A percentile compares a stretch with the other conserved stretches of the same genome.
These are phyloP conservation scores for Parachlorella kessleri DNA, from an alignment of 139 green algal genomes.

Conservation along the genomic window DNA sequence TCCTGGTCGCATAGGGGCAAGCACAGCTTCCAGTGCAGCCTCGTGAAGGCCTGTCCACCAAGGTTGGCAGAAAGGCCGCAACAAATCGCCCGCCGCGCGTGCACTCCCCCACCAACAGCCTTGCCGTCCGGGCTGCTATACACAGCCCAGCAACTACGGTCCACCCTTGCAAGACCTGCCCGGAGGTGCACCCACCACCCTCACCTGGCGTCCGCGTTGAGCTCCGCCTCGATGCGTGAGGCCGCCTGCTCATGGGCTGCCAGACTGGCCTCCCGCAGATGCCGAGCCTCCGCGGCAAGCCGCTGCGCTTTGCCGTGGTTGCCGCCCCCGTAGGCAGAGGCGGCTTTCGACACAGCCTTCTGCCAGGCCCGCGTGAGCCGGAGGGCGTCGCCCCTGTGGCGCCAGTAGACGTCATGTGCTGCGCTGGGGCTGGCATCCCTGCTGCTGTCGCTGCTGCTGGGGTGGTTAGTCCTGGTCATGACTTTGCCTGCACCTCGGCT, in stretches of 20 bases:
- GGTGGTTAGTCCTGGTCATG: not conserved
- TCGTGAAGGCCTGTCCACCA: not conserved
- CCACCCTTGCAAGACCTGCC: no score
- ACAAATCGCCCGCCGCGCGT: not conserved
- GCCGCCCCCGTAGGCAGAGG: constrained; percentile 12
- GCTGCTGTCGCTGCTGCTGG: not conserved
- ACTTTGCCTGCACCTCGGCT: no score
- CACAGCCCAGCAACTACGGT: no score
- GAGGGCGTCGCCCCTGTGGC: not conserved
- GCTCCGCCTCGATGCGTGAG: constrained; percentile 23
- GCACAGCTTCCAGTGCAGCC: not conserved
- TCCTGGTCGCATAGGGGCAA: not conserved
- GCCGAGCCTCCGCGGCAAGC: constrained; percentile 24
- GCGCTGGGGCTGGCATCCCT: not conserved
- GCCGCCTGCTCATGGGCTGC: constrained; percentile 33
- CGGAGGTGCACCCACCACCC: no score
- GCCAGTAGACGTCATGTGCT: not conserved
- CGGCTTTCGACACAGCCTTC: not conserved
- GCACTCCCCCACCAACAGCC: no score
- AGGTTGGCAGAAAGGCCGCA: not conserved
- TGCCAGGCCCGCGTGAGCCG: not conserved
- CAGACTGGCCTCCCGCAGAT: constrained; percentile 15
- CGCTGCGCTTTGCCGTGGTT: constrained; percentile 1
- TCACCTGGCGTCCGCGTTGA: constrained; percentile 30
- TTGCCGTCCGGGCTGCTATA: no score